phyloP scores from a whole-genome alignment of 176 grass and related monocot species.

The Secale cereale region DNA sequence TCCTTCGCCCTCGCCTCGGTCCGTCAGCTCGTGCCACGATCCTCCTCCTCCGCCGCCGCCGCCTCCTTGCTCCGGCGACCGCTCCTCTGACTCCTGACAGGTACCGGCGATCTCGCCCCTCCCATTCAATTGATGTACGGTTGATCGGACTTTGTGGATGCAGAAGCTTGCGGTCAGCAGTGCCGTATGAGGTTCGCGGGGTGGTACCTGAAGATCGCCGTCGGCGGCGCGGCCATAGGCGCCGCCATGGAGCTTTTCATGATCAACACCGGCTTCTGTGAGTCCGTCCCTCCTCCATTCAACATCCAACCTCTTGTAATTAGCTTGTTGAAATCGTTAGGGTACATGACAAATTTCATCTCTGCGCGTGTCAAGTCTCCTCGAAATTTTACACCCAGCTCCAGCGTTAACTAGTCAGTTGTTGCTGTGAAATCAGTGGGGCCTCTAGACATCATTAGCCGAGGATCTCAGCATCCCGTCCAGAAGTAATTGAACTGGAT shows the following conservation, averaged over 20 bases:
- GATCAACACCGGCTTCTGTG: constrained; percentile 98
- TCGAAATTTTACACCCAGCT: not conserved
- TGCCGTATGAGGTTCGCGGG: constrained; percentile 57
- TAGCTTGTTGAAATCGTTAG: not conserved
- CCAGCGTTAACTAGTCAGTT: not conserved
- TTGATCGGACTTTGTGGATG: not conserved
- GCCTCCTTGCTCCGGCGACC: not conserved
- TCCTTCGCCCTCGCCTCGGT: not conserved
- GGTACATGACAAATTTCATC: not conserved
- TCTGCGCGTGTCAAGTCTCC: not conserved
- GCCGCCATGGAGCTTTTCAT: constrained; percentile 92
- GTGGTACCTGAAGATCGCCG: constrained; percentile 87
- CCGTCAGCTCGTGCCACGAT: not conserved
- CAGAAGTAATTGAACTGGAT: not conserved
- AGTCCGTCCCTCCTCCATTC: not conserved
- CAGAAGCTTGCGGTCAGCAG: not conserved
- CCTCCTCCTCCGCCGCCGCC: not conserved
- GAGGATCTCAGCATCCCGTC: not conserved
- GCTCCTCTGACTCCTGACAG: no score
- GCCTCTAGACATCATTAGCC: not conserved
- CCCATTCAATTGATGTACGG: not conserved
- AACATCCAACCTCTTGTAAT: not conserved
- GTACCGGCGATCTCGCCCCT: not conserved
- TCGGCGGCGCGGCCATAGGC: constrained; percentile 57
- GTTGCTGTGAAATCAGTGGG: not conserved